These are phyloP conservation scores for Picea glauca DNA, from an alignment of 75 land plant genomes.

Conservation along the genomic window DNA sequence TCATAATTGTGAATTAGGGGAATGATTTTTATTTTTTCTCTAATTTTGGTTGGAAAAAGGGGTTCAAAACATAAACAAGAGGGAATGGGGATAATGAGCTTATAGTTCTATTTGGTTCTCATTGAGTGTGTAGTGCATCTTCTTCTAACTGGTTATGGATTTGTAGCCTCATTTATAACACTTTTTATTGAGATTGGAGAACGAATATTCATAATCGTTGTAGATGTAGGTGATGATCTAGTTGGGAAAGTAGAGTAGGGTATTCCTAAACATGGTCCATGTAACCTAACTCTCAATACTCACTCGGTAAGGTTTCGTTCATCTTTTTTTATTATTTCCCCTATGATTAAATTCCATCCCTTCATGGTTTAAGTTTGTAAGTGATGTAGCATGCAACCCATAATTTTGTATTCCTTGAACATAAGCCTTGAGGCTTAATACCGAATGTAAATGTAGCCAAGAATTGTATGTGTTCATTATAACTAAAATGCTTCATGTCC, in stretches of 20 bases:
- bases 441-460: too few species aligned
- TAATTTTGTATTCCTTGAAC: too few species aligned
- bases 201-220: constrained; percentile 96
- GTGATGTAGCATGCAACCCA: too few species aligned
- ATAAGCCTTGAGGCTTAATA: too few species aligned
- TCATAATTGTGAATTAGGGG: too few species aligned
- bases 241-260: constrained; percentile 99
- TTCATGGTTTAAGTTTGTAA: too few species aligned
- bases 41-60: too few species aligned
- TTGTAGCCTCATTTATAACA: constrained; percentile 99
- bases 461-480: too few species aligned
- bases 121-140: constrained; percentile 69
- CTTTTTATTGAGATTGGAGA: constrained; percentile 98
- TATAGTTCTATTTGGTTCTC: not conserved
- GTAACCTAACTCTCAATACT: constrained; percentile 98
- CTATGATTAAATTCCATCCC: not conserved
- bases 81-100: too few species aligned
- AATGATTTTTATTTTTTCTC: too few species aligned
- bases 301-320: constrained; percentile 57
- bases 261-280: constrained; percentile 96
- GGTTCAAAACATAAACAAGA: too few species aligned
- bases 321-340: not conserved
- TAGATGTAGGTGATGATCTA: constrained; percentile 99
- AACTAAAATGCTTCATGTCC: too few species aligned
- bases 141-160: constrained; percentile 98